These are phyloP conservation scores for Eimeria acervulina DNA, from an alignment of 169 alveolate species.

Conservation along the genomic window DNA sequence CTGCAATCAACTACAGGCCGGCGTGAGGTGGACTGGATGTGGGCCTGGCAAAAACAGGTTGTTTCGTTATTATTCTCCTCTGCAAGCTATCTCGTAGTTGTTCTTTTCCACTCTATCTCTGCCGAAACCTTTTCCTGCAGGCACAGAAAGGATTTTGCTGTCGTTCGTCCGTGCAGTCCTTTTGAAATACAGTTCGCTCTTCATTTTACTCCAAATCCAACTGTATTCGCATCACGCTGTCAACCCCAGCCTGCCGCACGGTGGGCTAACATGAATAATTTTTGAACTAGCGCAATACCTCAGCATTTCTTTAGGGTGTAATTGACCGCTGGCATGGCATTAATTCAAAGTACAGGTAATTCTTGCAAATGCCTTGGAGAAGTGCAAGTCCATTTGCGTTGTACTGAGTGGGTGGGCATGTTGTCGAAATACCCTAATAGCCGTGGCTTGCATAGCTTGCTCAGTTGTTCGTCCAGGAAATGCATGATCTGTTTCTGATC, in stretches of 20 bases:
- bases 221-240: background rate
- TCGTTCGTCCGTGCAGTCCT: background rate
- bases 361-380: background rate
- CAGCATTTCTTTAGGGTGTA: background rate
- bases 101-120: background rate
- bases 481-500: background rate
- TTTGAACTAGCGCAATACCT: background rate
- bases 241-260: background rate
- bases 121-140: background rate
- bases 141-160: background rate
- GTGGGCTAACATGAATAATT: background rate
- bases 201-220: background rate
- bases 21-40: background rate
- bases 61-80: too few species aligned
- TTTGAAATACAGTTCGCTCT: background rate
- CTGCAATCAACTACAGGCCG: background rate
- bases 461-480: background rate
- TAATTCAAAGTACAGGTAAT: background rate
- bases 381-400: background rate
- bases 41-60: background rate
- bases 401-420: background rate
- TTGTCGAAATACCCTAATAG: background rate
- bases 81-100: background rate
- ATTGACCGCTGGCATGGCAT: background rate
- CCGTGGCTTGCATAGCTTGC: background rate